Percentiles rank a stretch among this genome's conserved stretches.
Evolutionary conservation across 495 filamentous ascomycete genomes (phyloP).

Genomic region (Xylaria nigripes): DNA sequence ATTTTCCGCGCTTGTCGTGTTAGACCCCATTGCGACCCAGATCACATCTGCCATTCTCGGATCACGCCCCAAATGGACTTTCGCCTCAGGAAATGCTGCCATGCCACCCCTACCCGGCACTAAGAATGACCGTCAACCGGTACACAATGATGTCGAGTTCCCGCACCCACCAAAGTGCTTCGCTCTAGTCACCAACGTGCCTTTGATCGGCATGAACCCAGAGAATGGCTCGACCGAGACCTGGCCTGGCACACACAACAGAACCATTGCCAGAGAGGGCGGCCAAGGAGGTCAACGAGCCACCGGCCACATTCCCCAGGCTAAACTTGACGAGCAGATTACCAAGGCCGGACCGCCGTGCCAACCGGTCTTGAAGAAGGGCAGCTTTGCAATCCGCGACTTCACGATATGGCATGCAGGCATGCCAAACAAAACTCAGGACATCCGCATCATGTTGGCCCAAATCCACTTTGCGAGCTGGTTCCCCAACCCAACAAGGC

Average conservation of each 20-base stretch:
- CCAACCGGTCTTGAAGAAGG: slow-evolving; percentile 45
- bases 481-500: slow-evolving; percentile 45
- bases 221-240: slow-evolving; percentile 53
- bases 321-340: slow-evolving; percentile 34
- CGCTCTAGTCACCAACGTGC: slow-evolving; percentile 48
- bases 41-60: slow-evolving; percentile 44
- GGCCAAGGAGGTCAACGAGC: slow-evolving; percentile 43
- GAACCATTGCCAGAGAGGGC: slow-evolving; percentile 19
- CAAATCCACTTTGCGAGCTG: slow-evolving; percentile 45
- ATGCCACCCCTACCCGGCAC: slow-evolving; percentile 35
- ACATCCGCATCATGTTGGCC: slow-evolving; percentile 50
- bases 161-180: slow-evolving; percentile 48
- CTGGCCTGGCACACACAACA: slow-evolving; percentile 51
- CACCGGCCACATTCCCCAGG: slow-evolving; percentile 39
- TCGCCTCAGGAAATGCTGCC: slow-evolving; percentile 47
- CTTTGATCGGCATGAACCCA: slow-evolving; percentile 43
- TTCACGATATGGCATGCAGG: slow-evolving; percentile 55
- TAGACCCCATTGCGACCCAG: slow-evolving; percentile 43
- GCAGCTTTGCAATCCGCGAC: slow-evolving; percentile 47
- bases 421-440: slow-evolving; percentile 45
- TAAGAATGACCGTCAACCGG: slow-evolving; percentile 39
- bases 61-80: slow-evolving; percentile 39
- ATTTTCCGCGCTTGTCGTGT: neutral
- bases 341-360: slow-evolving; percentile 32
- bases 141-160: slow-evolving; percentile 52